These are phyloP conservation scores for Aspergillus egyptiacus DNA, from an alignment of 495 filamentous ascomycete genomes.

Conservation along the genomic window DNA sequence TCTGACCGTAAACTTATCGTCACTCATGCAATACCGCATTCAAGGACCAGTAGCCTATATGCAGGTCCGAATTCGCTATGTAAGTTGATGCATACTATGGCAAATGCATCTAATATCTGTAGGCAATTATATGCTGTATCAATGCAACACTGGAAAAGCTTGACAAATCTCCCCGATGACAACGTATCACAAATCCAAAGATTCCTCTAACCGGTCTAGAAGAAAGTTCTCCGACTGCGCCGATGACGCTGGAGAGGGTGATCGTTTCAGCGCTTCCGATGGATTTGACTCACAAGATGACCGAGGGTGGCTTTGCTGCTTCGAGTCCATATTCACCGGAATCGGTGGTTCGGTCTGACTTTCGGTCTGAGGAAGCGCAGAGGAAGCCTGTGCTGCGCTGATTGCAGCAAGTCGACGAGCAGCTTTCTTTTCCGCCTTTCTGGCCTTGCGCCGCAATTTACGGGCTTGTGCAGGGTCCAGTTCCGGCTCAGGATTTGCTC, in stretches of 20 bases:
- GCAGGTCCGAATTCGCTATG: no score
- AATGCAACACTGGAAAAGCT: neutral
- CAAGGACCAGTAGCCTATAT: no score
- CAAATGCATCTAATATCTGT: neutral
- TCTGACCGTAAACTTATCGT: no score
- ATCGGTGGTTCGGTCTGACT: neutral
- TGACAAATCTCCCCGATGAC: no score
- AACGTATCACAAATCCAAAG: slow-evolving; percentile 2
- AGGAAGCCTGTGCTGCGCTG: neutral
- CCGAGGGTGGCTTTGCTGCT: neutral
- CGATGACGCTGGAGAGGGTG: slow-evolving; percentile 19
- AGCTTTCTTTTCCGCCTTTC: slow-evolving; percentile 21
- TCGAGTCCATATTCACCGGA: neutral
- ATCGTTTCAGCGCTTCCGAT: slow-evolving; percentile 1
- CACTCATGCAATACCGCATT: no score
- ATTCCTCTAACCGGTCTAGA: slow-evolving; percentile 28
- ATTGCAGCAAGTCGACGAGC: neutral
- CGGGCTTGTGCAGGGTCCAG: slow-evolving; percentile 7
- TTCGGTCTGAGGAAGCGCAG: neutral
- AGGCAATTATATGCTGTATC: neutral
- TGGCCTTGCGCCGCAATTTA: slow-evolving; percentile 15
- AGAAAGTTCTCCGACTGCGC: slow-evolving; percentile 23
- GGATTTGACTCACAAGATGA: neutral
- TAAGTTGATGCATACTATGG: no score
- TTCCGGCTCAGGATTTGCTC: neutral